These are phyloP conservation scores for Plantago ovata DNA, from an alignment of 257 asterid species.

Conservation along the genomic window DNA sequence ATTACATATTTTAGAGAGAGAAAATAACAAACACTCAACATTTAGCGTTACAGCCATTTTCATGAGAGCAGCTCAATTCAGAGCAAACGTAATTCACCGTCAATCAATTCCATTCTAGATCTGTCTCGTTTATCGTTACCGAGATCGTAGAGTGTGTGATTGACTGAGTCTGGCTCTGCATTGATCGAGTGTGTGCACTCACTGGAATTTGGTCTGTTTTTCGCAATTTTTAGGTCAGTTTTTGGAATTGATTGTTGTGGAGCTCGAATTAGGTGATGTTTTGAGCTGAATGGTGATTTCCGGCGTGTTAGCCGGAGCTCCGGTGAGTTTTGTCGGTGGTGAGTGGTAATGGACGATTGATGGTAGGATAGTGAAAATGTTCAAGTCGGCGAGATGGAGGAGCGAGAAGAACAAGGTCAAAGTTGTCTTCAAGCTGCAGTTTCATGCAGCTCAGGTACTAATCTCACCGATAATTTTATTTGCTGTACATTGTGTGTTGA, in stretches of 20 bases:
- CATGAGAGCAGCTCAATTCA: neutral
- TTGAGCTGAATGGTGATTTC: conserved; percentile 33
- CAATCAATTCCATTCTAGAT: conserved; percentile 28
- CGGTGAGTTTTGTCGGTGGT: conserved; percentile 40
- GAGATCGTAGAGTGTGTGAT: conserved; percentile 16
- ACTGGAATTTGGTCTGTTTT: conserved; percentile 7
- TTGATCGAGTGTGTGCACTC: neutral
- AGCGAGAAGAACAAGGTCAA: conserved; percentile 91
- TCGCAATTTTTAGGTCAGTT: no score
- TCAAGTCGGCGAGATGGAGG: conserved; percentile 87
- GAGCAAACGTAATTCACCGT: neutral
- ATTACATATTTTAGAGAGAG: conserved; percentile 12
- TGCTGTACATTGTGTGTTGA: conserved; percentile 7
- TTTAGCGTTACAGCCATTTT: neutral
- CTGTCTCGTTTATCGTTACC: conserved; percentile 30
- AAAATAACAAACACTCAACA: conserved; percentile 8
- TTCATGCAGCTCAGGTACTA: conserved; percentile 93
- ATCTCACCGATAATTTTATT: conserved; percentile 5
- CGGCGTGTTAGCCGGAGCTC: conserved; percentile 80
- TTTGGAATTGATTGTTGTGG: conserved; percentile 16
- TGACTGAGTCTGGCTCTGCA: conserved; percentile 24
- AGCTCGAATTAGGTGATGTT: conserved; percentile 23
- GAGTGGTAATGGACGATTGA: conserved; percentile 65
- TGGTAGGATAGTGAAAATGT: conserved; percentile 56
- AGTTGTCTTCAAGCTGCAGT: conserved; percentile 84